These are phyloP conservation scores for Candida sp. DNA, from an alignment of 1,139 yeast species.

Conservation along the genomic window DNA sequence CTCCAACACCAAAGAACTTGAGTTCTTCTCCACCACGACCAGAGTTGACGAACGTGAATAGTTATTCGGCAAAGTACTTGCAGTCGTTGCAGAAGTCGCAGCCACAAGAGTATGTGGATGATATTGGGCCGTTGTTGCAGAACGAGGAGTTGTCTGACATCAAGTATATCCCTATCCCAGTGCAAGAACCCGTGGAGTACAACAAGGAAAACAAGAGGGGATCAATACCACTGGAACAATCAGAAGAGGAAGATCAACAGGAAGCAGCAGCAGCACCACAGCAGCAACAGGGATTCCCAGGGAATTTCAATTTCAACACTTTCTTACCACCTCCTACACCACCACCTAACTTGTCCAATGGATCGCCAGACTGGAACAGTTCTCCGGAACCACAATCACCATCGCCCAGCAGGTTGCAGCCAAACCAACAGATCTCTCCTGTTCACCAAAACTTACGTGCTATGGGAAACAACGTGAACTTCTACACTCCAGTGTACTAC, in stretches of 20 bases:
- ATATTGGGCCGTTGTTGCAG: conserved; percentile 41
- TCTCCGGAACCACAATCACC: conserved; percentile 50
- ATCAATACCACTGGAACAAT: conserved; percentile 7
- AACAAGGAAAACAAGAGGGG: conserved; percentile 1
- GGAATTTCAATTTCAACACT: conserved; percentile 19
- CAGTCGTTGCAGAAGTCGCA: conserved; percentile 36
- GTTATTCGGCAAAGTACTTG: conserved; percentile 47
- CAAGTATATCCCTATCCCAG: conserved; percentile 47
- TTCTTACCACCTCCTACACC: conserved; percentile 52
- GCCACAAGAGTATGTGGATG: conserved; percentile 38
- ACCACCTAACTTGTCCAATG: conserved; percentile 37
- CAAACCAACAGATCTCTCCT: conserved; percentile 27
- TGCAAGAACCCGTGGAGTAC: conserved; percentile 34
- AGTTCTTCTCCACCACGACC: conserved; percentile 29
- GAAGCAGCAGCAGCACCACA: conserved; percentile 7
- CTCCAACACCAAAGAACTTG: conserved; percentile 48
- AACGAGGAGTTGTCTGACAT: conserved; percentile 10
- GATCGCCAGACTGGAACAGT: conserved; percentile 42
- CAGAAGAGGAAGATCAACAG: conserved; percentile 2
- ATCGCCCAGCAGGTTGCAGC: conserved; percentile 24
- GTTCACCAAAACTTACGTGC: conserved; percentile 22
- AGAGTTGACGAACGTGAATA: conserved; percentile 23
- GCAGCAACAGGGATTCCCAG: conserved; percentile 7
- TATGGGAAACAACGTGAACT: conserved; percentile 20
- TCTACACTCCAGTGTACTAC: conserved; percentile 47